These are phyloP conservation scores for Euphrasia arctica DNA, from an alignment of 305 asterid species.

Conservation along the genomic window DNA sequence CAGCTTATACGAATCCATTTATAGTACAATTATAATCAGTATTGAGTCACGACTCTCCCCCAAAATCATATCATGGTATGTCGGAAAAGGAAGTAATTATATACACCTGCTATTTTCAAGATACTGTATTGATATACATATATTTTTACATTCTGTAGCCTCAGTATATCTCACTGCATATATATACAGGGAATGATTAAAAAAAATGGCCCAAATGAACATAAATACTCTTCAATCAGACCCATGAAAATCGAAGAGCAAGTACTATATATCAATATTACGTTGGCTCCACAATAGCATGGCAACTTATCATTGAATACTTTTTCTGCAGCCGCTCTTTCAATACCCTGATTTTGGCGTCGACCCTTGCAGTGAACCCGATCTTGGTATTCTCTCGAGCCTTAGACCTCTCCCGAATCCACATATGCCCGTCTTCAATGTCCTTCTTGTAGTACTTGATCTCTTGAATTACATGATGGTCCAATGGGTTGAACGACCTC, in stretches of 20 bases:
- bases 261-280: background rate
- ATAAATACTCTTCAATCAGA: background rate
- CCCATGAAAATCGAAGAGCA: background rate
- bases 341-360: conserved; percentile 63
- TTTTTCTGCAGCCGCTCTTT: conserved; percentile 55
- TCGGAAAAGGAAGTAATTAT: too few relatives aligned
- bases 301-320: conserved; percentile 37
- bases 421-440: conserved; percentile 65
- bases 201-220: too few relatives aligned
- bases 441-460: conserved; percentile 65
- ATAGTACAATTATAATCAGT: too few relatives aligned
- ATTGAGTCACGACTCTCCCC: too few relatives aligned
- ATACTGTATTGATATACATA: too few relatives aligned
- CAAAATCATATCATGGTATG: too few relatives aligned
- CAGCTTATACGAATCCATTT: too few relatives aligned
- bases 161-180: background rate
- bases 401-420: conserved; percentile 66
- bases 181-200: background rate
- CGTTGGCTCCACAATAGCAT: conserved; percentile 18
- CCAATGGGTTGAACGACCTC: conserved; percentile 62
- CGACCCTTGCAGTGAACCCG: conserved; percentile 80
- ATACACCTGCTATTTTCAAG: too few relatives aligned
- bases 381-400: conserved; percentile 62
- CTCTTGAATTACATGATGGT: conserved; percentile 82
- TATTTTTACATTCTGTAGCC: conserved; percentile 15